Conservation (phyloP, 768 basidiomycete species). For the Hygrocybe punicea region DNA sequence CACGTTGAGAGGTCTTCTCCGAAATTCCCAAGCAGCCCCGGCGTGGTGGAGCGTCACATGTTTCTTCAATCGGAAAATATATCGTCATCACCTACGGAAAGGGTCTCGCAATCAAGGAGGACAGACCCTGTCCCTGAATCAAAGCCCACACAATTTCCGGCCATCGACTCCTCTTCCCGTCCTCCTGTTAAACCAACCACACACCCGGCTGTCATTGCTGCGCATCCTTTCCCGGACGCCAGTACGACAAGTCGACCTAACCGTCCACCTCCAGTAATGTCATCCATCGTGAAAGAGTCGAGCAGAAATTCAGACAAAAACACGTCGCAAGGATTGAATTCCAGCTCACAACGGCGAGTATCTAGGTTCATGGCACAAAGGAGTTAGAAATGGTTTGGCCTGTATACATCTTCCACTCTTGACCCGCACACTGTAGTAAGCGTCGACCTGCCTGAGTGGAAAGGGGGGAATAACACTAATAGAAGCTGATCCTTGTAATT, state of each 20-base stretch:
- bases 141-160: slow-evolving; percentile 2
- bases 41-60: not conserved
- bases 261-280: slow-evolving; percentile 29
- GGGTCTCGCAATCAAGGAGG: not conserved
- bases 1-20: slow-evolving; percentile 22
- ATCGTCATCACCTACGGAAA: slow-evolving; percentile 5
- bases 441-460: too few species aligned
- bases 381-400: slow-evolving; percentile 5
- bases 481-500: too few species aligned
- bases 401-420: too few species aligned
- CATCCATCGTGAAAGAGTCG: slow-evolving; percentile 24
- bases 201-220: slow-evolving; percentile 8
- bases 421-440: too few species aligned
- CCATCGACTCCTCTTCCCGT: slow-evolving; percentile 18
- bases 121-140: not conserved
- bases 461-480: too few species aligned
- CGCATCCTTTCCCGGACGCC: slow-evolving; percentile 19
- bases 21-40: slow-evolving; percentile 23
- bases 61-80: slow-evolving; percentile 5
- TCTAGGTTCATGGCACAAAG: slow-evolving; percentile 39
- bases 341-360: slow-evolving; percentile 17
- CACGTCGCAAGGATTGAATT: slow-evolving; percentile 28
- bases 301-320: not conserved
- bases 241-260: slow-evolving; percentile 22
- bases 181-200: not conserved